Percentiles rank a stretch among this genome's conserved stretches.
Evolutionary conservation across 495 filamentous ascomycete genomes (phyloP).

Genomic region (Stereocaulon alpinum): DNA sequence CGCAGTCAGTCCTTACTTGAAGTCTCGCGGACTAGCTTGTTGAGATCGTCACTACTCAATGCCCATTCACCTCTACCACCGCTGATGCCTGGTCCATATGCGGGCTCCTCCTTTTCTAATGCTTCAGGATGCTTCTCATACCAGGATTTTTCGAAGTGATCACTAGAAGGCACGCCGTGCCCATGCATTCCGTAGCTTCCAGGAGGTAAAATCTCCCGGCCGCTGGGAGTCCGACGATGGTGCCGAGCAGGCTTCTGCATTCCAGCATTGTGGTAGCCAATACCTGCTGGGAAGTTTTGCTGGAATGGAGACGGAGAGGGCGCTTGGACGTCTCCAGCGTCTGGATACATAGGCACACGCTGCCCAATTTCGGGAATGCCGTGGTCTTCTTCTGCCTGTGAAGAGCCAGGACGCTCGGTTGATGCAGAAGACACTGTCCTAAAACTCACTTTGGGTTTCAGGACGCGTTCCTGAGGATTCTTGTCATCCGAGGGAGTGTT

Average conservation of each 20-base stretch:
- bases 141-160: constrained; percentile 79
- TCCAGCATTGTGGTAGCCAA: constrained; percentile 46
- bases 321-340: constrained; percentile 94
- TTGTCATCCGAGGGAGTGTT: constrained; percentile 46
- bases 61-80: constrained; percentile 70
- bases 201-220: constrained; percentile 52
- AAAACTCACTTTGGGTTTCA: constrained; percentile 35
- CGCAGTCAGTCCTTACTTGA: constrained; percentile 31
- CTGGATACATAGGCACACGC: constrained; percentile 85
- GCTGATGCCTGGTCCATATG: constrained; percentile 52
- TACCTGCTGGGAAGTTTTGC: constrained; percentile 40
- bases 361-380: constrained; percentile 87
- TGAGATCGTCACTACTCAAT: constrained; percentile 82
- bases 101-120: constrained; percentile 58
- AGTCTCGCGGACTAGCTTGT: constrained; percentile 74
- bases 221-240: constrained; percentile 57
- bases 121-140: constrained; percentile 82
- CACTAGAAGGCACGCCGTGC: constrained; percentile 55
- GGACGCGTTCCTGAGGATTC: constrained; percentile 42
- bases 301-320: constrained; percentile 65
- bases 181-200: constrained; percentile 82
- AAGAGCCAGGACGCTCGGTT: constrained; percentile 37
- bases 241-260: constrained; percentile 35
- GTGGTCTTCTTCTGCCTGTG: constrained; percentile 51
- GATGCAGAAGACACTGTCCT: constrained; percentile 44